Evolutionary conservation across 2,329 filamentous ascomycete species (phyloP), one percentile per base, ranked within the genome.

Genomic region (Cladosporium sp.): DNA sequence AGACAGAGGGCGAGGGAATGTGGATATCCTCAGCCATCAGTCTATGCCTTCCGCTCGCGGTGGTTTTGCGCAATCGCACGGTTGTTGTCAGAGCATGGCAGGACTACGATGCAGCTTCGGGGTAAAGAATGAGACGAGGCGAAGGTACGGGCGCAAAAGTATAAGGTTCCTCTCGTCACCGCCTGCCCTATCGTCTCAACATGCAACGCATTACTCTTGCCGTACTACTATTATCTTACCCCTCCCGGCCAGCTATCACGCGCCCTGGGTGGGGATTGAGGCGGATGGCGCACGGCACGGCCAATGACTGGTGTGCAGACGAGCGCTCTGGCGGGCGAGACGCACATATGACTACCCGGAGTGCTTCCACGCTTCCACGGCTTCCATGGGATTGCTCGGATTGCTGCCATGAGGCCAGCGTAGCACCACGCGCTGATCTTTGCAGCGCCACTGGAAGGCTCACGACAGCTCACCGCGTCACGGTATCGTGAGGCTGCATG

Each of bases 1-100:
- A 86, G 76, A 83, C 82, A 68, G 85, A 84, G 64, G 86, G 85
- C 61, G 85, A 86, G 68, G 86, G 85, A 70, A 88, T 87, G 74
- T 82, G 84, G 78, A 87, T 85, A 70, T 58, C 65, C 79, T 88
- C 87, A 68, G 80, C 80, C 80, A 82, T 82, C 64, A 65, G 66
- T 52, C 54, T 55, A 14, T 55, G 62, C 54, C n/a, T 49, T 59
- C 28, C 59, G 51, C 57, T 49, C 36, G 24, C 64, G 57, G 52
- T 52, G 57, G 32, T 59, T 15, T 28, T 62, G 65, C 65, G 58
- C 59, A 51, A 55, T 66, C 65, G 58, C 65, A 66, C 65, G 30
- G 57, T 14, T 26, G 54, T 32, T 59, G 36, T 59, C 54, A 65
- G 30, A 51, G 32, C 63, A 65, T 63, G 34, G 51, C 60, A 65